phyloP scores from a whole-genome alignment of 176 grass and related monocot species.

The Oryza glaberrima region DNA sequence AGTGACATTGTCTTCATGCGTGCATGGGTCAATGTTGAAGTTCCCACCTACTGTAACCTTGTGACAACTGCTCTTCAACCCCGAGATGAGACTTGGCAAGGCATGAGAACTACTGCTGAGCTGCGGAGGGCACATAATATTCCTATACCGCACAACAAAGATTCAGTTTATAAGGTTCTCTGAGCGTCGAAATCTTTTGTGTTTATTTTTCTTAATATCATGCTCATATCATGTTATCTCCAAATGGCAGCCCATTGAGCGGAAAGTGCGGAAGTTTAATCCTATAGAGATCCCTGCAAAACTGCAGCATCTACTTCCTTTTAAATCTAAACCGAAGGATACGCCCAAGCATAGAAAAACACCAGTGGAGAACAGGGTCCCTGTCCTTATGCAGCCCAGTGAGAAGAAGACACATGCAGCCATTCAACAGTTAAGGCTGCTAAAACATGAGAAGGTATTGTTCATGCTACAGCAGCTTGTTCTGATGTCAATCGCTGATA shows the following conservation, averaged over 20 bases:
- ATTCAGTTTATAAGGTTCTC: conserved; percentile 86
- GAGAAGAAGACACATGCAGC: conserved; percentile 58
- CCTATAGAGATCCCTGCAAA: conserved; percentile 74
- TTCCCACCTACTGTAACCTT: conserved; percentile 75
- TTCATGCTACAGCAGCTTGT: background rate
- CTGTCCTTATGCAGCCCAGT: conserved; percentile 69
- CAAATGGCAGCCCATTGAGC: conserved; percentile 67
- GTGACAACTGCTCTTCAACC: conserved; percentile 81
- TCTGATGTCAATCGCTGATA: background rate
- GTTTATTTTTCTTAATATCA: conserved; percentile 11
- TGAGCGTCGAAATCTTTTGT: background rate
- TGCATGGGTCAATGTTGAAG: conserved; percentile 86
- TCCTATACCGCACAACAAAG: conserved; percentile 78
- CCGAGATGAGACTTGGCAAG: conserved; percentile 67
- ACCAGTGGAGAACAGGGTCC: conserved; percentile 50
- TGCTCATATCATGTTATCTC: conserved; percentile 28
- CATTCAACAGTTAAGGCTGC: conserved; percentile 61
- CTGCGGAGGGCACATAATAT: conserved; percentile 63
- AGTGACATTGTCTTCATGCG: conserved; percentile 97
- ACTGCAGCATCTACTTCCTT: conserved; percentile 80
- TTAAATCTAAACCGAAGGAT: conserved; percentile 81
- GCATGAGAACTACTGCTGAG: conserved; percentile 89
- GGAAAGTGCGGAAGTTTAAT: conserved; percentile 85
- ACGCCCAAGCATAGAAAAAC: conserved; percentile 46
- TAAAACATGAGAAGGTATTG: conserved; percentile 84